Conservation (phyloP, 768 basidiomycete species). For the Scleroderma citrinum region DNA sequence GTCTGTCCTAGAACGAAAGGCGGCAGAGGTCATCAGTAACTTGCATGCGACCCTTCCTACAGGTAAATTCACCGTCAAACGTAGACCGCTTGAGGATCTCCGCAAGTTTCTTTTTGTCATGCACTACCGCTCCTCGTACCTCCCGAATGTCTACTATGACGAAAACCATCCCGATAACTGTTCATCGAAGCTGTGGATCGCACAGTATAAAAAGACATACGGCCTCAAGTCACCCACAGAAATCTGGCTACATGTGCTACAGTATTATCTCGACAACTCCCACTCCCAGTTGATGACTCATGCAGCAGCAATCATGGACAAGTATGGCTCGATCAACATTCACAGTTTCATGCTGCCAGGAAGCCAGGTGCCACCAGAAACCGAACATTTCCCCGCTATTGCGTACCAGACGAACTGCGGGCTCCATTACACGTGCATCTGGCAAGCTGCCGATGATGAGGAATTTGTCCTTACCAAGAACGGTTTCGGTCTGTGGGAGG, state of each 20-base stretch:
- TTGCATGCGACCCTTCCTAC: constrained; percentile 4
- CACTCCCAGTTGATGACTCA: constrained; percentile 16
- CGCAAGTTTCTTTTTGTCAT: constrained; percentile 35
- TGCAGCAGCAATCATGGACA: constrained; percentile 1
- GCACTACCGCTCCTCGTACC: constrained; percentile 25
- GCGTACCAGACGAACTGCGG: constrained; percentile 26
- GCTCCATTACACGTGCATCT: constrained; percentile 29
- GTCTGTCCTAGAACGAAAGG: constrained; percentile 22
- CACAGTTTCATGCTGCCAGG: not conserved
- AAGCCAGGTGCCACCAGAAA: constrained; percentile 1
- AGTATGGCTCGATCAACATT: not conserved
- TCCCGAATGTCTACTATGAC: constrained; percentile 22
- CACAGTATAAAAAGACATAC: constrained; percentile 14
- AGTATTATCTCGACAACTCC: constrained; percentile 28
- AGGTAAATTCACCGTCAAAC: constrained; percentile 13
- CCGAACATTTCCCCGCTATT: constrained; percentile 15
- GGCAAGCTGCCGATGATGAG: constrained; percentile 27
- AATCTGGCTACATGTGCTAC: constrained; percentile 27
- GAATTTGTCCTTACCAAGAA: constrained; percentile 33
- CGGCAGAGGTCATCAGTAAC: constrained; percentile 18
- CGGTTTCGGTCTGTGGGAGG: constrained; percentile 32
- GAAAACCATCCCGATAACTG: constrained; percentile 17
- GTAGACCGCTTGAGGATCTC: constrained; percentile 24
- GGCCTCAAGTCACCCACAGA: constrained; percentile 17
- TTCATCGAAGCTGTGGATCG: constrained; percentile 19